Evolutionary conservation across 2,329 filamentous ascomycete genomes (phyloP), one percentile per base, ranked within the genome.

Genomic region (Cytospora paraplurivora): DNA sequence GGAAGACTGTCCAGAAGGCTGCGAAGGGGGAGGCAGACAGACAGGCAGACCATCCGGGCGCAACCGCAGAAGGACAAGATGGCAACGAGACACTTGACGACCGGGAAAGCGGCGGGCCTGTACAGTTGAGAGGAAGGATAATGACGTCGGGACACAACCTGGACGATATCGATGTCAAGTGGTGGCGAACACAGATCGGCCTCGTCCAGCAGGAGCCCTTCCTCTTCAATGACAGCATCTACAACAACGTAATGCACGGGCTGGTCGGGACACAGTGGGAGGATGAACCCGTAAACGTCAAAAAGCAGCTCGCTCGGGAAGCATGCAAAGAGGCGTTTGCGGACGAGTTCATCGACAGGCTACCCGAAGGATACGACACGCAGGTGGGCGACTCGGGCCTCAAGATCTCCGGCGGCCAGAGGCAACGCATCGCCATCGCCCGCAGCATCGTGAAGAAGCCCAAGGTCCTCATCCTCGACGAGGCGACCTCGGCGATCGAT

Each of bases 331-430:
- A 90, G 70, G 84, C 88, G 0, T 90, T 88, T 72, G 88, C 88
- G 0, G 84, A 89, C 67, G 88, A 90, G 64, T 91, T 89, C 69
- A 87, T 91, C 62, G 80, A 84, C 54, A 82, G 82, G 21, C 77
- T 91, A 4, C 88, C 88, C 1, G 75, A 82, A 76, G 85, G 86
- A 1, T 93, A 93, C 71, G 82, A 89, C 5, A 92, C 91, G 0
- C 76, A 84, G 10, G 91, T 95, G 1, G 92, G 92, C 1, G 91
- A 94, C 71, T 84, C 84, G 34, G 92, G 92, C 5, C 88, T 89
- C 55, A 92, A 91, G 72, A 78, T 96, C 1, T 86, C 83, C 32
- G 86, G 86, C 19, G 86, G 86, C 2, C 86, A 89, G 69, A 78
- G 84, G 32, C 87, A 89, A 69, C 79, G 86, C 4, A 76, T 89